These are phyloP conservation scores for Acephala macrosclerotiorum DNA, from an alignment of 2,329 filamentous ascomycete genomes.

Conservation along the genomic window DNA sequence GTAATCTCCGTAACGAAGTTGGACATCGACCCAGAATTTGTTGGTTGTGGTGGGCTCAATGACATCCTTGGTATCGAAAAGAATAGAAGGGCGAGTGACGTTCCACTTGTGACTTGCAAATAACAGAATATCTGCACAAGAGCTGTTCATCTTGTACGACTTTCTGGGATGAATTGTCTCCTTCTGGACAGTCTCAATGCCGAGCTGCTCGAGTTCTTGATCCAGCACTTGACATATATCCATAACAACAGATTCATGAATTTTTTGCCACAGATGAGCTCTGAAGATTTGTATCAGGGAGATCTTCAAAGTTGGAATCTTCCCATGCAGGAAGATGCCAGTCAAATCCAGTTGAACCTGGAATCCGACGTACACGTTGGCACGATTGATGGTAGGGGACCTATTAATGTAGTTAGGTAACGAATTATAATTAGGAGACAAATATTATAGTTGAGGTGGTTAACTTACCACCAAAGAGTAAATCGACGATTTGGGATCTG, in stretches of 20 bases:
- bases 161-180: conserved; percentile 99
- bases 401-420: background rate
- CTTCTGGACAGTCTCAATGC: conserved; percentile 97
- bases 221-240: conserved; percentile 98
- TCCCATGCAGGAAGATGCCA: conserved; percentile 98
- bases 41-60: conserved; percentile 95
- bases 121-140: conserved; percentile 94
- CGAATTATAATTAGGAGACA: background rate
- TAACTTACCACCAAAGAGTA: conserved; percentile 93
- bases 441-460: too few relatives aligned
- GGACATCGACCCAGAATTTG: conserved; percentile 99
- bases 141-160: conserved; percentile 99
- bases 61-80: conserved; percentile 96
- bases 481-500: conserved; percentile 99
- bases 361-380: conserved; percentile 99
- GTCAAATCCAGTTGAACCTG: conserved; percentile 97
- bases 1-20: conserved; percentile 96
- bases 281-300: conserved; percentile 99
- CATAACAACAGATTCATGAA: conserved; percentile 98
- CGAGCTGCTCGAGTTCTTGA: conserved; percentile 92
- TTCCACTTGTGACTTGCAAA: conserved; percentile 99
- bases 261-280: conserved; percentile 99
- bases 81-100: conserved; percentile 87
- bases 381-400: conserved; percentile 82
- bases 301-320: conserved; percentile 98